Evolutionary conservation across 2,329 filamentous ascomycete species (phyloP), one percentile per base, ranked within the genome.

Genomic region (Fusarium pseudoanthophilum): DNA sequence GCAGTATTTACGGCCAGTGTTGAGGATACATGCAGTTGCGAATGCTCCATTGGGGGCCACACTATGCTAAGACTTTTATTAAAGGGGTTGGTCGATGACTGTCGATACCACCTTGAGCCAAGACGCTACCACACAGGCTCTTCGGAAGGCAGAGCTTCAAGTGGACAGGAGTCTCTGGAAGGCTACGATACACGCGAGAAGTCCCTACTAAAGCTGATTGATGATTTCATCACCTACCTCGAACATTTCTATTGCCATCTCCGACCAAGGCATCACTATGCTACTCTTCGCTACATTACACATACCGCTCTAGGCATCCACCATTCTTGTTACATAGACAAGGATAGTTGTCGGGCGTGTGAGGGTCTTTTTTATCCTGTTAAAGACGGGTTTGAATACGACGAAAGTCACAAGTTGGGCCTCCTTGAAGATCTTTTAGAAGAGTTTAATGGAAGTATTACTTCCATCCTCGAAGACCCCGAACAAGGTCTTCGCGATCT

Each of bases 281-380:
- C 26, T 4, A 5, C 20, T 8, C 7, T 49, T 49, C 14, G 46
- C 6, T 49, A 10, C 7, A 11, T 49, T 3, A 49, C 46, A 0
- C 5, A 2, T 6, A 7, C 2, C 11, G 20, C 46, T 2, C 8
- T 48, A 6, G 45, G 7, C 1, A 48, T 48, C 0, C 0, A 6
- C 1, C 45, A n/a, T 48, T 48, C 14, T 5, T 48, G 45, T 21
- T 30, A 26, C 11, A 14, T 34, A 15, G 6, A 8, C 6, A 34
- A 14, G 6, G 0, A 13, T 21, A 21, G 4, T 7, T 0, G 11
- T 4, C 20, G 7, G 11, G 4, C 1, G 2, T 13, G 4, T 10
- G 40, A 24, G 21, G 4, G 10, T 42, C 13, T 1, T 7, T 2
- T 16, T 15, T 0, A 15, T 42, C 2, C 1, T 42, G 21, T 24